Percentiles rank a stretch among this genome's conserved stretches.
Conservation (phyloP, 805 yeast species). For the Cyberlindnera galapagoensis region DNA sequence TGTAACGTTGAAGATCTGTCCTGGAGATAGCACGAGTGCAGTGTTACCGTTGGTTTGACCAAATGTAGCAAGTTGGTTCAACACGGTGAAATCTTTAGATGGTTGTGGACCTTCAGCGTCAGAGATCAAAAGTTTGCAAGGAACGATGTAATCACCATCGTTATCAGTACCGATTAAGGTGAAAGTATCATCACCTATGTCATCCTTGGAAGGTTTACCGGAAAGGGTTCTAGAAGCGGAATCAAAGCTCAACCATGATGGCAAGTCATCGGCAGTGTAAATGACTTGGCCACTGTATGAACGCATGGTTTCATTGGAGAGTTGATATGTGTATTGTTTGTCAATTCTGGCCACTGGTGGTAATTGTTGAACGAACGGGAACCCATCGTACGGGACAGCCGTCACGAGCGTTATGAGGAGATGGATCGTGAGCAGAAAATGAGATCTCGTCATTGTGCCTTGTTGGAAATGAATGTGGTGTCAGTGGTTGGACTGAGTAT, state of each 20-base stretch:
- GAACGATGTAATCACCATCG: constrained; percentile 32
- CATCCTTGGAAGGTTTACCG: constrained; percentile 55
- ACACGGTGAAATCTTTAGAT: constrained; percentile 35
- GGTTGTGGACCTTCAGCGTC: constrained; percentile 47
- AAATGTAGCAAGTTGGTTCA: constrained; percentile 47
- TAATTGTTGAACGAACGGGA: constrained; percentile 75
- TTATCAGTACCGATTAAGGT: constrained; percentile 74
- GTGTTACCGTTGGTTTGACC: constrained; percentile 75
- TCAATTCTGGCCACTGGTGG: constrained; percentile 83
- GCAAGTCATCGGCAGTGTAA: constrained; percentile 55
- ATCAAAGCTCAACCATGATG: constrained; percentile 79
- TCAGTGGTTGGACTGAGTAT: no score
- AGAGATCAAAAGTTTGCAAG: constrained; percentile 58
- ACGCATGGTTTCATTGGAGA: constrained; percentile 65
- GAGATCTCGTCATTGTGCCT: no score
- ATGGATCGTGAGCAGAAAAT: no score
- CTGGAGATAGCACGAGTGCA: constrained; percentile 70
- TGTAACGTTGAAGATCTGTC: constrained; percentile 54
- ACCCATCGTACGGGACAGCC: constrained; percentile 53
- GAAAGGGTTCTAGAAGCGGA: constrained; percentile 47
- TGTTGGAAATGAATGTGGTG: no score
- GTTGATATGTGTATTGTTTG: constrained; percentile 52
- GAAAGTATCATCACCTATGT: constrained; percentile 45
- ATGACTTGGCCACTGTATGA: constrained; percentile 38
- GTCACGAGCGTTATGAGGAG: no score